A percentile compares a stretch with the other conserved stretches of the same genome.
These are phyloP conservation scores for Dillenia suffruticosa DNA, from an alignment of 164 flowering plant genomes.

Conservation along the genomic window DNA sequence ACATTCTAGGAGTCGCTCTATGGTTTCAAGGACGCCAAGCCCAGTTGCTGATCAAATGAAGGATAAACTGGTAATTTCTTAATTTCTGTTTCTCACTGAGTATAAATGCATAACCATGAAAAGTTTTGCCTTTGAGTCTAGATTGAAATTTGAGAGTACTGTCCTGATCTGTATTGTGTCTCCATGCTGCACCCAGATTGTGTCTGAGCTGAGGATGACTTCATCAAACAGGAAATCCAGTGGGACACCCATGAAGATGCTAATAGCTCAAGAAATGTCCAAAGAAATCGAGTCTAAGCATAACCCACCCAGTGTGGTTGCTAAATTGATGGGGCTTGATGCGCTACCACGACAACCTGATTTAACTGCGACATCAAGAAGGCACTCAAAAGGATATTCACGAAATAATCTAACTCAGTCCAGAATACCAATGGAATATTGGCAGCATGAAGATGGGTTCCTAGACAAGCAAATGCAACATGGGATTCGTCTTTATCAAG, in stretches of 20 bases:
- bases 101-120: not conserved
- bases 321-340: conserved; percentile 97
- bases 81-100: not conserved
- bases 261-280: conserved; percentile 90
- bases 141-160: not conserved
- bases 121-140: too few species aligned
- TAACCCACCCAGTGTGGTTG: conserved; percentile 78
- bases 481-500: conserved; percentile 29
- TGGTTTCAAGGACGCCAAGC: conserved; percentile 35
- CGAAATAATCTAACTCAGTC: conserved; percentile 26
- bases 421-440: conserved; percentile 26
- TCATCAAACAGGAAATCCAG: conserved; percentile 44
- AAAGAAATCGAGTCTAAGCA: conserved; percentile 57
- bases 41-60: conserved; percentile 40
- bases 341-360: conserved; percentile 52
- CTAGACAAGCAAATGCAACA: conserved; percentile 28
- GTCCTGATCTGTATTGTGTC: conserved; percentile 2
- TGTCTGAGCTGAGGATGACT: conserved; percentile 41
- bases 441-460: conserved; percentile 36
- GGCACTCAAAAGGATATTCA: conserved; percentile 25
- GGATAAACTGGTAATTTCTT: conserved; percentile 51
- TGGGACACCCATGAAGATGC: conserved; percentile 93
- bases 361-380: conserved; percentile 26
- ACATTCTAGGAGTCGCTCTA: conserved; percentile 48
- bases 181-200: conserved; percentile 40